Evolutionary conservation across 495 filamentous ascomycete genomes (phyloP).

Genomic region (Penicillium robsamsonii): DNA sequence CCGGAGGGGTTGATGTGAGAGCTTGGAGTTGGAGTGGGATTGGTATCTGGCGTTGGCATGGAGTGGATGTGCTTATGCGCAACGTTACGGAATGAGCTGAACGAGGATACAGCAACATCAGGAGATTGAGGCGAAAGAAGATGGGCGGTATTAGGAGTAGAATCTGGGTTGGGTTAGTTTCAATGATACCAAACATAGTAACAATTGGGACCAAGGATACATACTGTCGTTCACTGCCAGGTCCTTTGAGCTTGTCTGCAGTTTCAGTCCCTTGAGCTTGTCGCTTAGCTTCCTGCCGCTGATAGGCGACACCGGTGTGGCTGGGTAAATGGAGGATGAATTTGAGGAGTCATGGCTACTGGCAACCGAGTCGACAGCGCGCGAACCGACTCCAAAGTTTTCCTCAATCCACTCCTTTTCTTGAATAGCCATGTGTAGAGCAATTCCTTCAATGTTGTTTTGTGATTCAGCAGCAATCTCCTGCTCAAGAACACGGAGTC

Average conservation of each 20-base stretch:
- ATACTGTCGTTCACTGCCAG: conserved; percentile 50
- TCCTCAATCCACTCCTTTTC: conserved; percentile 80
- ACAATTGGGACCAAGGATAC: conserved; percentile 3
- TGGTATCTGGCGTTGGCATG: conserved; percentile 32
- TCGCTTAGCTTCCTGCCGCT: conserved; percentile 64
- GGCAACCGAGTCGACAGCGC: conserved; percentile 15
- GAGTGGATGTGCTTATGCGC: conserved; percentile 19
- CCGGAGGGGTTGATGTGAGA: conserved; percentile 8
- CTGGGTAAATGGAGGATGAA: conserved; percentile 29
- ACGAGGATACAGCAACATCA: conserved; percentile 65
- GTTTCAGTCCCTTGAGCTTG: conserved; percentile 71
- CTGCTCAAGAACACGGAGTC: conserved; percentile 65
- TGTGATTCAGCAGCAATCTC: conserved; percentile 65
- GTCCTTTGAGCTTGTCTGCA: conserved; percentile 67
- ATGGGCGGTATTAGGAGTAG: conserved; percentile 22
- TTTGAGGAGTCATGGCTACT: conserved; percentile 19
- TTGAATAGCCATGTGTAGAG: conserved; percentile 73
- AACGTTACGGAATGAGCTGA: conserved; percentile 53
- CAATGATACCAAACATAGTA: neutral
- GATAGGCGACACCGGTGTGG: conserved; percentile 58
- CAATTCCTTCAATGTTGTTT: conserved; percentile 72
- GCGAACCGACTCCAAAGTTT: conserved; percentile 63
- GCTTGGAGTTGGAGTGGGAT: conserved; percentile 24
- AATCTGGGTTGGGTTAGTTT: conserved; percentile 1
- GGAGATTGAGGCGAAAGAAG: conserved; percentile 60